phyloP scores from a whole-genome alignment of 257 asterid species.

The Ilex aquifolium region DNA sequence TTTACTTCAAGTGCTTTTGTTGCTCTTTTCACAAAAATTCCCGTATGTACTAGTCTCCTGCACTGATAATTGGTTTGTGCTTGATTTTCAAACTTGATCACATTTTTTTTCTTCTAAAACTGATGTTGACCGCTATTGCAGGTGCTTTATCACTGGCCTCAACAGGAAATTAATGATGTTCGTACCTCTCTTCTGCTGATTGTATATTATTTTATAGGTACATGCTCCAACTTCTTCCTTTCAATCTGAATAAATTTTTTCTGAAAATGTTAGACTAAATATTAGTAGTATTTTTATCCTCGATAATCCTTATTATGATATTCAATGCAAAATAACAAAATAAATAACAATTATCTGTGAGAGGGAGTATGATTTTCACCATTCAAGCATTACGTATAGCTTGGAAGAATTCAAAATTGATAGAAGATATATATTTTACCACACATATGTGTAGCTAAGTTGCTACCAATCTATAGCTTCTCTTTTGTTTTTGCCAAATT shows the following conservation, averaged over 20 bases:
- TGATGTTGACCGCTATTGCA: constrained; percentile 31
- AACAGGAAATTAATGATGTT: constrained; percentile 30
- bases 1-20: constrained; percentile 72
- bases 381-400: no score
- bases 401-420: no score
- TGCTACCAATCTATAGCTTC: no score
- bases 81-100: not conserved
- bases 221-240: constrained; percentile 6
- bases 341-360: no score
- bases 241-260: not conserved
- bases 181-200: constrained; percentile 61
- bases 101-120: constrained; percentile 4
- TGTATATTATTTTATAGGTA: constrained; percentile 78
- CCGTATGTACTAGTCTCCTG: constrained; percentile 44
- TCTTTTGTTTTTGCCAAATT: no score
- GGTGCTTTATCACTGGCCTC: constrained; percentile 71
- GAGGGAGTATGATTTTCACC: no score
- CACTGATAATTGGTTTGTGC: not conserved
- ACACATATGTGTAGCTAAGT: no score
- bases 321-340: no score
- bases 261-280: not conserved
- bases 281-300: no score
- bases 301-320: no score
- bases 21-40: constrained; percentile 63
- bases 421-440: no score